Conservation (phyloP, 208 protist genomes). For the Trichomonas vaginalis region DNA sequence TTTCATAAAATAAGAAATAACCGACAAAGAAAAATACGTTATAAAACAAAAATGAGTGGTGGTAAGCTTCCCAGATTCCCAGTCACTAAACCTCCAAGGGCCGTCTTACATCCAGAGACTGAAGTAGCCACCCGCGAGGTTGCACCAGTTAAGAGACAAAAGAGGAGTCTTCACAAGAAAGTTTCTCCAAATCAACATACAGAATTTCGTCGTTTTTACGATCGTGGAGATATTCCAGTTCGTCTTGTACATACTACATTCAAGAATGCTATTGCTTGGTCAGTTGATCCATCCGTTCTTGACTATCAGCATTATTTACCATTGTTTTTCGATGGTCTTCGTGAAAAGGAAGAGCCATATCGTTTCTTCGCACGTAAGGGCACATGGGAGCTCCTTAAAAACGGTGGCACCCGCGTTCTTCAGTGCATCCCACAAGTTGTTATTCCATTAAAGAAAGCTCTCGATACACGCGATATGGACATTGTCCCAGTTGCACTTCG, state of each 20-base stretch:
- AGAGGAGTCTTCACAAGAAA: background rate
- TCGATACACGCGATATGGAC: background rate
- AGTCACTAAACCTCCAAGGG: background rate
- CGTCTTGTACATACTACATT: background rate
- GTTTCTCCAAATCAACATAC: background rate
- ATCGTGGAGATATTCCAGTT: conserved; percentile 2
- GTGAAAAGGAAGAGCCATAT: conserved; percentile 17
- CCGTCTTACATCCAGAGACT: background rate
- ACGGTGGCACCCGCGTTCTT: background rate
- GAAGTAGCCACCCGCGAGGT: background rate
- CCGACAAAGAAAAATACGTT: no score
- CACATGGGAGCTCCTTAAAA: background rate
- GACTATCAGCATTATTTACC: conserved; percentile 20
- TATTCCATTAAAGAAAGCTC: background rate
- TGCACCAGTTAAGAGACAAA: background rate
- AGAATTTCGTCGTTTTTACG: background rate
- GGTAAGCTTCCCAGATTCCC: background rate
- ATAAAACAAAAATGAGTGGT: no score
- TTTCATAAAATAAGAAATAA: no score
- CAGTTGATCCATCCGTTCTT: background rate
- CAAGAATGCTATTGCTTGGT: conserved; percentile 10
- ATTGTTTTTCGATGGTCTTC: background rate
- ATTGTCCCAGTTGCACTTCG: background rate
- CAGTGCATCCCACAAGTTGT: background rate
- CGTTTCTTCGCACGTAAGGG: background rate